A percentile compares a stretch with the other conserved stretches of the same genome.
Conservation (phyloP, 2,329 filamentous ascomycete species). For the Purpureocillium takamizusanense region DNA sequence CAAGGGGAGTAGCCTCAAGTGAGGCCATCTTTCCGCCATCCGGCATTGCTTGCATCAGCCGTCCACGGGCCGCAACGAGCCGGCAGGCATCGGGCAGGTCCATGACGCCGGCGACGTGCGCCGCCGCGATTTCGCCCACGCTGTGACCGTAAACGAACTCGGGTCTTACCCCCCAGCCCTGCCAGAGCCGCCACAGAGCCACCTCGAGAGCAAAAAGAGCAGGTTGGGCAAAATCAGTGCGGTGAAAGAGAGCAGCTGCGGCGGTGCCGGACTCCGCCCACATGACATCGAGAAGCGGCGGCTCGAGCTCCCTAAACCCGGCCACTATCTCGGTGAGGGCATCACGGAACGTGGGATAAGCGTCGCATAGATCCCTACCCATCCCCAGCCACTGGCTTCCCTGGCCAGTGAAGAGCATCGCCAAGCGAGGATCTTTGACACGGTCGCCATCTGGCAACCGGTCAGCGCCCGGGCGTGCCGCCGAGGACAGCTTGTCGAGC, state of each 20-base stretch:
- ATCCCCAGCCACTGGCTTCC: slow-evolving; percentile 21
- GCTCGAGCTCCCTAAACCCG: slow-evolving; percentile 13
- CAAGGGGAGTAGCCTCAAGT: slow-evolving; percentile 22
- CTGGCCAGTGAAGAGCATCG: slow-evolving; percentile 26
- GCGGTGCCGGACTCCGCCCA: slow-evolving; percentile 15
- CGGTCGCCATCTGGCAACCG: too few species aligned
- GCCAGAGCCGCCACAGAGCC: slow-evolving; percentile 20
- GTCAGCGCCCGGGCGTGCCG: too few species aligned
- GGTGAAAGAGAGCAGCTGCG: slow-evolving; percentile 14
- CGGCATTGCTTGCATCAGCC: slow-evolving; percentile 38
- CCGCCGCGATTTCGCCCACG: slow-evolving; percentile 17
- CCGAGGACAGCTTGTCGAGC: slow-evolving; percentile 6
- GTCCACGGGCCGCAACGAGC: slow-evolving; percentile 20
- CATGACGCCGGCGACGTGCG: slow-evolving; percentile 20
- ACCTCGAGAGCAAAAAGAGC: slow-evolving; percentile 23
- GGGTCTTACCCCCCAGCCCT: slow-evolving; percentile 18
- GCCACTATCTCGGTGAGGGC: slow-evolving; percentile 11
- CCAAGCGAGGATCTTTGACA: slow-evolving; percentile 5
- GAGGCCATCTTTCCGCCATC: slow-evolving; percentile 21
- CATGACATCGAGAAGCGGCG: slow-evolving; percentile 15
- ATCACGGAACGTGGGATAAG: slow-evolving; percentile 16
- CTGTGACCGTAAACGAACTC: slow-evolving; percentile 16
- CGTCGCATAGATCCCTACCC: slow-evolving; percentile 17
- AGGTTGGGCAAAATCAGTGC: slow-evolving; percentile 22
- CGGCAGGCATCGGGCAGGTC: slow-evolving; percentile 19